These are phyloP conservation scores for Begonia peltatifolia DNA, from an alignment of 306 rosid genomes.

Conservation along the genomic window DNA sequence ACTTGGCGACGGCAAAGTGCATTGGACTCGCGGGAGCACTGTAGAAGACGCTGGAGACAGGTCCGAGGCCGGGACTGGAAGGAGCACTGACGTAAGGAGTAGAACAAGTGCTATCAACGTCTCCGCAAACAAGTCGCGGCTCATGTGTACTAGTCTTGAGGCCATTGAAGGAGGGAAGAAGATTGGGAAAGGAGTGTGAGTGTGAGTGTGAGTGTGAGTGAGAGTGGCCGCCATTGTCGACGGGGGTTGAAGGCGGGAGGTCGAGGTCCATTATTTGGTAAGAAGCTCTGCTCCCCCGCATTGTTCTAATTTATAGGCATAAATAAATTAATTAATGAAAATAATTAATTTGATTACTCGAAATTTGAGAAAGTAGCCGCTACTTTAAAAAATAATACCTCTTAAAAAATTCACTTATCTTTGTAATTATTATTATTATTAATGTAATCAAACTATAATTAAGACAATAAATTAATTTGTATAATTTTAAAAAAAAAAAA, in stretches of 20 bases:
- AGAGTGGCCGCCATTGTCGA: slow-evolving; percentile 16
- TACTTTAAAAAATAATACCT: no score
- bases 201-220: slow-evolving; percentile 4
- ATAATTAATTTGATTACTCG: no score
- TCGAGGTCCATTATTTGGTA: slow-evolving; percentile 36
- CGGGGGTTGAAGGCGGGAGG: slow-evolving; percentile 18
- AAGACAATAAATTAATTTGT: no score
- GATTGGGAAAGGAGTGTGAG: slow-evolving; percentile 9
- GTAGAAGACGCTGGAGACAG: slow-evolving; percentile 53
- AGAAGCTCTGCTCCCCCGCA: slow-evolving; percentile 1
- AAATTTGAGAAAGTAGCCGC: no score
- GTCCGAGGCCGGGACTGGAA: slow-evolving; percentile 76
- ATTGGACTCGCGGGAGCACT: slow-evolving; percentile 95
- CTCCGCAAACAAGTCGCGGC: slow-evolving; percentile 22
- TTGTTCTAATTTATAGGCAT: no score
- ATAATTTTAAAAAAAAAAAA: no score
- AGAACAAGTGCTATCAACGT: slow-evolving; percentile 70
- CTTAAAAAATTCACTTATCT: no score
- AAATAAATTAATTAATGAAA: no score
- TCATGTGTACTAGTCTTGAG: slow-evolving; percentile 13
- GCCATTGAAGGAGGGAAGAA: slow-evolving; percentile 17
- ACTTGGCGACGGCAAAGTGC: slow-evolving; percentile 51
- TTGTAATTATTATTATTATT: no score
- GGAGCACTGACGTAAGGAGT: slow-evolving; percentile 95
- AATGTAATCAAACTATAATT: no score